Evolutionary conservation across 306 rosid species (phyloP).

Genomic region (Acmispon strigosus): DNA sequence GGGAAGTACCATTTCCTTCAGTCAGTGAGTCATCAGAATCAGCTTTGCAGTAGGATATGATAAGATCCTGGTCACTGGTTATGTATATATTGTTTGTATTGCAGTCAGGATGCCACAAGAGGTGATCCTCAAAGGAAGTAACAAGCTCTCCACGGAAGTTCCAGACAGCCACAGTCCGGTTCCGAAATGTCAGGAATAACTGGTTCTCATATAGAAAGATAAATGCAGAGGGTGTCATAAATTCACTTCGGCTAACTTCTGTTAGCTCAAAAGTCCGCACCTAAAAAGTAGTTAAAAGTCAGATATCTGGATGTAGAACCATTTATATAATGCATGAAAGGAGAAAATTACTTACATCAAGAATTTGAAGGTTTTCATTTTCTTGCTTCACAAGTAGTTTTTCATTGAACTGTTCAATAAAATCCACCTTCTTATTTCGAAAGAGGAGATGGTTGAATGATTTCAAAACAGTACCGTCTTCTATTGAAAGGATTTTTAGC

Average conservation of each 20-base stretch:
- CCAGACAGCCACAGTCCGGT: constrained; percentile 99
- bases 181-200: constrained; percentile 82
- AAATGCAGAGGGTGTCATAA: constrained; percentile 98
- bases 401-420: constrained; percentile 97
- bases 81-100: constrained; percentile 94
- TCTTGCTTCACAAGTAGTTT: constrained; percentile 99
- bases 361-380: constrained; percentile 95
- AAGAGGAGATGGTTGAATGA: constrained; percentile 94
- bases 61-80: constrained; percentile 98
- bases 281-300: constrained; percentile 36
- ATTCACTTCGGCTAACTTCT: constrained; percentile 85
- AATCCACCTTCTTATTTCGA: constrained; percentile 97
- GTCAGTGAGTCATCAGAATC: constrained; percentile 89
- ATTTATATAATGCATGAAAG: neutral
- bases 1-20: constrained; percentile 78
- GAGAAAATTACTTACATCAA: constrained; percentile 62
- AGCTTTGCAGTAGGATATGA: constrained; percentile 99
- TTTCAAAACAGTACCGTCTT: constrained; percentile 98
- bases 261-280: constrained; percentile 87
- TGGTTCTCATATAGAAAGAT: constrained; percentile 96
- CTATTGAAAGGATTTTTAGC: constrained; percentile 93
- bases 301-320: constrained; percentile 21
- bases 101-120: constrained; percentile 99
- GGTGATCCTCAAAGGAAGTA: constrained; percentile 97
- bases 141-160: constrained; percentile 99